A percentile compares a stretch with the other conserved stretches of the same genome.
These are phyloP conservation scores for Xenosphaeropsis pyriputrescens DNA, from an alignment of 2,329 filamentous ascomycete species.

Conservation along the genomic window DNA sequence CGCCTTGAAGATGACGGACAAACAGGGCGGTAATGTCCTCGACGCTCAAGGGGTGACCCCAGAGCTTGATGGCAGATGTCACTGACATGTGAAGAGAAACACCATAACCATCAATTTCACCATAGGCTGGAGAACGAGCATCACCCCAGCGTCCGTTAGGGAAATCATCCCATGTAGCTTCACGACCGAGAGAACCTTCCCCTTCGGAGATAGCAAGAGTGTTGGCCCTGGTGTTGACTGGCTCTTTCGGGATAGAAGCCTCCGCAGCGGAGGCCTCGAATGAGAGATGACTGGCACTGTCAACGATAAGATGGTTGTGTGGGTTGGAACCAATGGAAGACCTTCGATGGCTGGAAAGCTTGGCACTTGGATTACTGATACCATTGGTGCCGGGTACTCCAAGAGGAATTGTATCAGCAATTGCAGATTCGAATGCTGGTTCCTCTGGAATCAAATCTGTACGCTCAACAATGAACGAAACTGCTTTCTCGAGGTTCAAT, in stretches of 20 bases:
- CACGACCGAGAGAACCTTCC: constrained; percentile 73
- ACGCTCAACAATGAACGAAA: constrained; percentile 81
- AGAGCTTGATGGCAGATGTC: constrained; percentile 68
- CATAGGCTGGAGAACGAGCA: constrained; percentile 80
- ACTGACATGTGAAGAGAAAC: constrained; percentile 86
- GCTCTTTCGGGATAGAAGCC: constrained; percentile 59
- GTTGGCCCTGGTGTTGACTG: constrained; percentile 65
- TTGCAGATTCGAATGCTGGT: constrained; percentile 12
- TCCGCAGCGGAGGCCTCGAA: constrained; percentile 65
- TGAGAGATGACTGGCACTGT: constrained; percentile 40
- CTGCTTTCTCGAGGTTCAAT: constrained; percentile 87
- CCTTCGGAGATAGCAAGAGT: constrained; percentile 91
- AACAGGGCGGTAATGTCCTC: constrained; percentile 72
- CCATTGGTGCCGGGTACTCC: no score
- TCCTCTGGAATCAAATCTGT: constrained; percentile 62
- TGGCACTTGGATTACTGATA: constrained; percentile 10
- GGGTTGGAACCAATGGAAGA: constrained; percentile 66
- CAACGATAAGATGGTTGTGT: constrained; percentile 76
- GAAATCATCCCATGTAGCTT: constrained; percentile 98
- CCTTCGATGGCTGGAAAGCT: constrained; percentile 6
- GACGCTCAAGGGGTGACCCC: constrained; percentile 60
- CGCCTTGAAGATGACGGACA: constrained; percentile 63
- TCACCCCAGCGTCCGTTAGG: constrained; percentile 79
- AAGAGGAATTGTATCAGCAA: constrained; percentile 24
- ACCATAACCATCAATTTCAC: constrained; percentile 95